Evolutionary conservation across 2,329 filamentous ascomycete genomes (phyloP).

Genomic region (Aspergillus ruber): DNA sequence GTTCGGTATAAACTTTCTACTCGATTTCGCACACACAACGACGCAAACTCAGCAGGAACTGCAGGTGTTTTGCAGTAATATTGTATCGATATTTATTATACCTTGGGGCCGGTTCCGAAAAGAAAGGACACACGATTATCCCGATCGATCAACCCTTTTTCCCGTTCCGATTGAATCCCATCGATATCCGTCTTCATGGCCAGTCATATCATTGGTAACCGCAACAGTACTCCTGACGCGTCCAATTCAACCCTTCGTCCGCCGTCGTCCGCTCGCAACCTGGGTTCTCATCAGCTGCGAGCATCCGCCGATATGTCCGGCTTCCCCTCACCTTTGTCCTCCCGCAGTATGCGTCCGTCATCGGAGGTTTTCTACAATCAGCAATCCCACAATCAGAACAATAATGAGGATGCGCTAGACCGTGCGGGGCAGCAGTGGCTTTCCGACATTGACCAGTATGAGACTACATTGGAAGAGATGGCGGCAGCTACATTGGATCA

Average conservation of each 20-base stretch:
- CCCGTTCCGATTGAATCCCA: background rate
- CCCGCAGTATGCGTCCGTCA: conserved; percentile 78
- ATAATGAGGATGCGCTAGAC: conserved; percentile 79
- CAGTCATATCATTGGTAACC: conserved; percentile 68
- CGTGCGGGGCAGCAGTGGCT: conserved; percentile 98
- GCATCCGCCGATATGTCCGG: conserved; percentile 94
- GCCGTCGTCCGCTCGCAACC: conserved; percentile 72
- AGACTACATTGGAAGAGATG: conserved; percentile 98
- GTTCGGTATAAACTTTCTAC: conserved; percentile 4
- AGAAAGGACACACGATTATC: background rate
- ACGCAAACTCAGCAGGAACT: conserved; percentile 64
- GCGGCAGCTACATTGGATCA: conserved; percentile 96
- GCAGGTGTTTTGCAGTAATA: conserved; percentile 57
- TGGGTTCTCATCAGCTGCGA: conserved; percentile 78
- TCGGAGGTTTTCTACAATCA: conserved; percentile 90
- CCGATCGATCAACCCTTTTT: background rate
- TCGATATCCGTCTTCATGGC: conserved; percentile 41
- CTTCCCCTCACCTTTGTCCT: conserved; percentile 64
- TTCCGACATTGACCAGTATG: conserved; percentile 96
- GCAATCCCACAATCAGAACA: conserved; percentile 57
- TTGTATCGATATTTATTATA: conserved; percentile 32
- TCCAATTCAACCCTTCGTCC: conserved; percentile 75
- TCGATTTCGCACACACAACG: conserved; percentile 13
- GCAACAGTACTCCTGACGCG: conserved; percentile 94
- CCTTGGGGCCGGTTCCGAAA: conserved; percentile 9